Base-by-base conservation (phyloP, 2,329 filamentous ascomycete genomes). In the Gaeumannomyces tritici region DNA sequence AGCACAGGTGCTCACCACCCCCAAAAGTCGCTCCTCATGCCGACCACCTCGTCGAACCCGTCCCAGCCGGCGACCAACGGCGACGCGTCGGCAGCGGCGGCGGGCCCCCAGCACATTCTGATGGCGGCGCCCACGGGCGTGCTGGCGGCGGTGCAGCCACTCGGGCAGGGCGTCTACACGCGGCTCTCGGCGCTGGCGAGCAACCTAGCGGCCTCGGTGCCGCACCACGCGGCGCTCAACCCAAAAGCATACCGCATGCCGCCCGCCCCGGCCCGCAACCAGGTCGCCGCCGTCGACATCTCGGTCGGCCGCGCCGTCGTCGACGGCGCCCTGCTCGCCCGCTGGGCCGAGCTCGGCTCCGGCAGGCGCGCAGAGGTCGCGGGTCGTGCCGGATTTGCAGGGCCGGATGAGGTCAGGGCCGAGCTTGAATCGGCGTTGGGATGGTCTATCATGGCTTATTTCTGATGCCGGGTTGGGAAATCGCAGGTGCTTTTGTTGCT, bases 81-180 rank as follows among this genome's bases (percentile, higher is more conserved):
- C 21, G 42, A 59, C 2, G 47, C 51, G 3, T 29, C 56, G 27
- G 42, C 62, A 63, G 47, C 55, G 29, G 28, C 31, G 29, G 26
- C 47, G 27, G 55, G 9, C 58, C 64, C 9, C 63, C 66, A 33
- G 66, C 68, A 62, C 64, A 67, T 13, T 56, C 66, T 27, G 42
- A 63, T 55, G 65, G 42, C 67, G 60, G 65, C 70, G 13, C 70
- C 72, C 7, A 90, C 90, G 0, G 95, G 95, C 60, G 84, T 88
- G 26, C 75, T 98, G 15, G 86, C 89, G 0, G 79, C 93, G 11
- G 80, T 99, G 12, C 89, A 89, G 0, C 86, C 93, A 0, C 79
- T 98, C 1, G 79, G 87, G 0, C 93, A 98, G 73, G 80, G 88
- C 7, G 81, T 87, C 13, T 98, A 98, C 75, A 88, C 95, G 1